These are phyloP conservation scores for Ceratocystis huliohia DNA, from an alignment of 2,329 filamentous ascomycete genomes.

Conservation along the genomic window DNA sequence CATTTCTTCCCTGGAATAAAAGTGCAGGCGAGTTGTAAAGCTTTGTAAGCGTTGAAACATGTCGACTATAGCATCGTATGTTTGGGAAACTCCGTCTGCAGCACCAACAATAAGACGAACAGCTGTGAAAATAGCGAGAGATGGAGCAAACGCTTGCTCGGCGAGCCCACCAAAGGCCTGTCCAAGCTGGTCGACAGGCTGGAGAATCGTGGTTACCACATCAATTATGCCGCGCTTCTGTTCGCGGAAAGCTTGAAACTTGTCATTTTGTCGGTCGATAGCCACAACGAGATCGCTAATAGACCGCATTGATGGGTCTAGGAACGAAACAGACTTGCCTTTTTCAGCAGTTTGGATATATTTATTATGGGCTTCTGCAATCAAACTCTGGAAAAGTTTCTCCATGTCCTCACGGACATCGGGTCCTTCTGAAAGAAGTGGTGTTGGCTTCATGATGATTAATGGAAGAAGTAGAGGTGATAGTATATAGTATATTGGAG, in stretches of 20 bases:
- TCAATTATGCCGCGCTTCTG: conserved; percentile 20
- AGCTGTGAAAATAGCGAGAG: conserved; percentile 33
- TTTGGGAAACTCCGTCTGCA: conserved; percentile 34
- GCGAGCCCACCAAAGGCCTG: conserved; percentile 30
- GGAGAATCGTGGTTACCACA: conserved; percentile 23
- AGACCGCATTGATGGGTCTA: conserved; percentile 16
- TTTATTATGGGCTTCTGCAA: conserved; percentile 19
- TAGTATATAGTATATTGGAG: not conserved
- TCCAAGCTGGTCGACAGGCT: conserved; percentile 32
- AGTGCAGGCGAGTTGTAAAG: conserved; percentile 32
- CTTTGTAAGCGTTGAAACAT: conserved; percentile 34
- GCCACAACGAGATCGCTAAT: conserved; percentile 19
- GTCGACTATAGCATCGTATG: conserved; percentile 35
- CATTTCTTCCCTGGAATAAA: conserved; percentile 32
- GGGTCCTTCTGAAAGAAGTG: not conserved
- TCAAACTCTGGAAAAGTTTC: conserved; percentile 19
- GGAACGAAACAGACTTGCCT: conserved; percentile 15
- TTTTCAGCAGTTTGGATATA: conserved; percentile 18
- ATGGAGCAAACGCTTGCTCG: conserved; percentile 31
- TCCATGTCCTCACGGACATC: conserved; percentile 18
- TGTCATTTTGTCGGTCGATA: conserved; percentile 20
- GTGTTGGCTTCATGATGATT: not conserved
- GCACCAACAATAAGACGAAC: conserved; percentile 34
- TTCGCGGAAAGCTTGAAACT: conserved; percentile 21
- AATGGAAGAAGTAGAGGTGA: not conserved